phyloP scores from a whole-genome alignment of 108 stramenopile species.

The Skeletonema potamos region DNA sequence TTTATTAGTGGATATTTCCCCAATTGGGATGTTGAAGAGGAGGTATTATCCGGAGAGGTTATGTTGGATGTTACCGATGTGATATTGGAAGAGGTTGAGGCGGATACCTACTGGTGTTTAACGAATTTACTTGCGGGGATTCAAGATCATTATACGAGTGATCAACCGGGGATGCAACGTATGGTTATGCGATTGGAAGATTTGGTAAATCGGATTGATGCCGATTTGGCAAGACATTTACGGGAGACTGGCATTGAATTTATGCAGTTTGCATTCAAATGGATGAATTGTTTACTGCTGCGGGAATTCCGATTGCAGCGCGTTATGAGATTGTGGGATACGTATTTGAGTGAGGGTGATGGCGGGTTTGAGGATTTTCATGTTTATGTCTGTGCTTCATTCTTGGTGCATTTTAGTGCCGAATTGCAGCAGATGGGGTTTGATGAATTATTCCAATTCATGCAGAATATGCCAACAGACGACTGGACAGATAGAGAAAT shows the following conservation, averaged over 20 bases:
- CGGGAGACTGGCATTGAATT: conserved; percentile 79
- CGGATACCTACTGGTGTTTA: conserved; percentile 98
- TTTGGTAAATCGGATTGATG: conserved; percentile 92
- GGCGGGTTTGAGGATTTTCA: conserved; percentile 97
- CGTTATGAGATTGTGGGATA: conserved; percentile 93
- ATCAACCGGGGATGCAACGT: conserved; percentile 97
- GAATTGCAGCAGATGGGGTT: conserved; percentile 88
- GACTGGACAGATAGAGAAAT: conserved; percentile 85
- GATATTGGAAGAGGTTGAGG: conserved; percentile 84
- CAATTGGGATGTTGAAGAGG: conserved; percentile 14
- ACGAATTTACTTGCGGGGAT: conserved; percentile 95
- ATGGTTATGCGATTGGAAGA: conserved; percentile 95
- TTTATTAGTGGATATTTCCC: conserved; percentile 81
- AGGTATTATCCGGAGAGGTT: conserved; percentile 61
- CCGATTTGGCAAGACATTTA: conserved; percentile 80
- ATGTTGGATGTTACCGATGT: conserved; percentile 68
- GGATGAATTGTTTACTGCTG: conserved; percentile 98
- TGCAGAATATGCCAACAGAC: conserved; percentile 83
- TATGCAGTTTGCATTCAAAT: conserved; percentile 97
- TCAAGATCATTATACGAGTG: conserved; percentile 97
- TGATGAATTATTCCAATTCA: conserved; percentile 94
- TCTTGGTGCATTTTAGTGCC: conserved; percentile 90
- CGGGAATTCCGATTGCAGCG: conserved; percentile 87
- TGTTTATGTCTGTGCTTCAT: conserved; percentile 97
- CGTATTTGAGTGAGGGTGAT: conserved; percentile 86